Evolutionary conservation across 1,284 basidiomycete species (phyloP).

Genomic region (Ceratobasidium theobromae): DNA sequence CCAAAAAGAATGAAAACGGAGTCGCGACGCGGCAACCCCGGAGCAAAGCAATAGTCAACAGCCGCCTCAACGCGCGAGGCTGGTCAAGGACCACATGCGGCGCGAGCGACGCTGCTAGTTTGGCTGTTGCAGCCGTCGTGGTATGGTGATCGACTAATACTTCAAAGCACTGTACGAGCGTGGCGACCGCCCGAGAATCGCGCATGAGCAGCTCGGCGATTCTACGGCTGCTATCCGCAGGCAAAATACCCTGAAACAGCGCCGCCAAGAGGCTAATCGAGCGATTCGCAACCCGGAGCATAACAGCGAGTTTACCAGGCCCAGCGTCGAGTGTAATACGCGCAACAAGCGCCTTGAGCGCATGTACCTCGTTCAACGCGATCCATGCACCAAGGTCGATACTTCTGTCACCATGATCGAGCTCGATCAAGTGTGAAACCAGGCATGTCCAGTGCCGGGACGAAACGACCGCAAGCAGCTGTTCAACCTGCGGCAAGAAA

Average conservation of each 20-base stretch:
- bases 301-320: conserved; percentile 16
- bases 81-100: conserved; percentile 8
- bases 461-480: conserved; percentile 6
- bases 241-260: neutral
- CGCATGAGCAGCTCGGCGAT: conserved; percentile 13
- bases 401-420: neutral
- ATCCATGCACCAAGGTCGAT: conserved; percentile 7
- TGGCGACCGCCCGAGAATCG: conserved; percentile 12
- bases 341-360: neutral
- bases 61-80: neutral
- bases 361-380: conserved; percentile 9
- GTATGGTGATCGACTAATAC: conserved; percentile 31
- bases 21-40: conserved; percentile 6
- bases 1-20: neutral
- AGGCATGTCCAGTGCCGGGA: conserved; percentile 2
- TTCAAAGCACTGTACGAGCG: conserved; percentile 25
- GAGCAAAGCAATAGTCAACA: neutral
- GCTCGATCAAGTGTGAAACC: conserved; percentile 8
- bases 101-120: conserved; percentile 32
- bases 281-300: conserved; percentile 20
- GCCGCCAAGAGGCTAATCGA: conserved; percentile 4
- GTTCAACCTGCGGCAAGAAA: conserved; percentile 48
- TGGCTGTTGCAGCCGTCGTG: conserved; percentile 12
- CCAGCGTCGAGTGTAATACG: conserved; percentile 4
- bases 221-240: too few species aligned